These are phyloP conservation scores for Dioszegia crocea DNA, from an alignment of 768 basidiomycete species.

Conservation along the genomic window DNA sequence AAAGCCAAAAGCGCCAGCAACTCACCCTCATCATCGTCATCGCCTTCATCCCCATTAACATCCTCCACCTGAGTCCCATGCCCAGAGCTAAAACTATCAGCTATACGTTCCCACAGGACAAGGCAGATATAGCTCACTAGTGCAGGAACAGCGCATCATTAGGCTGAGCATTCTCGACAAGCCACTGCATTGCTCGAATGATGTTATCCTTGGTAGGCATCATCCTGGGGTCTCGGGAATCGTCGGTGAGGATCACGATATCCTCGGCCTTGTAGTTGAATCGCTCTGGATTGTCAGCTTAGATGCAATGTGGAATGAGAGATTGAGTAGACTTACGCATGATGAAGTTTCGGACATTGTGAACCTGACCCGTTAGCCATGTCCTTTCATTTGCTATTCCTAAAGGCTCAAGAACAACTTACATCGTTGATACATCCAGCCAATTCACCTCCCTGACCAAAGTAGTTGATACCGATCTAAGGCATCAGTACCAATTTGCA, in stretches of 20 bases:
- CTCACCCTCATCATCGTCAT: conserved; percentile 41
- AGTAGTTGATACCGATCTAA: conserved; percentile 79
- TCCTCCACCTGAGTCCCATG: conserved; percentile 90
- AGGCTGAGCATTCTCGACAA: conserved; percentile 70
- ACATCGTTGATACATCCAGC: conserved; percentile 88
- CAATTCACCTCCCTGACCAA: conserved; percentile 62
- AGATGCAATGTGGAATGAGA: too few species aligned
- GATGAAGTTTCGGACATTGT: conserved; percentile 68
- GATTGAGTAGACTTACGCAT: conserved; percentile 10
- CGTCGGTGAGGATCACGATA: conserved; percentile 81
- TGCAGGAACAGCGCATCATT: conserved; percentile 51
- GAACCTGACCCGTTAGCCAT: conserved; percentile 32
- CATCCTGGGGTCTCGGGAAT: conserved; percentile 59
- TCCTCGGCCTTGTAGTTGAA: conserved; percentile 72
- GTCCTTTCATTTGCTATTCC: background rate
- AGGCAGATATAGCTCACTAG: conserved; percentile 27
- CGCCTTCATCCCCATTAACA: conserved; percentile 48
- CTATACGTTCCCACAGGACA: background rate
- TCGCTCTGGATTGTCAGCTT: conserved; percentile 48
- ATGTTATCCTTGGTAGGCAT: conserved; percentile 81
- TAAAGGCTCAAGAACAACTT: background rate
- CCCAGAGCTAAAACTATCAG: conserved; percentile 59
- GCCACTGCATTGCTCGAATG: conserved; percentile 82
- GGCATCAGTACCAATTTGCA: background rate
- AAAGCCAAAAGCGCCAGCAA: background rate